Conservation (phyloP, 108 stramenopile genomes). For the Pseudonitzschia multistriata region DNA sequence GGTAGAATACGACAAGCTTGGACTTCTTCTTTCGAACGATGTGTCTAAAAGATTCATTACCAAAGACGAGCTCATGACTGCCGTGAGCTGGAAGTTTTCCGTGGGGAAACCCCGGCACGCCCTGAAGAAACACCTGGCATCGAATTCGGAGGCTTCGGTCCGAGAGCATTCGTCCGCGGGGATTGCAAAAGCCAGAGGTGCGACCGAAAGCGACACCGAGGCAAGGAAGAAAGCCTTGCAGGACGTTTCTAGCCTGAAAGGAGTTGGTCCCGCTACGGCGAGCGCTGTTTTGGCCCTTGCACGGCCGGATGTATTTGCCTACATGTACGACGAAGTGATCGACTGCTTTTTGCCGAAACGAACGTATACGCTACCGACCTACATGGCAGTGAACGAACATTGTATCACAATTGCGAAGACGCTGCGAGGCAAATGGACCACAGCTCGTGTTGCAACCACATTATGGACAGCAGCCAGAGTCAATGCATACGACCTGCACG, state of each 20-base stretch:
- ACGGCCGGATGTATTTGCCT: constrained; percentile 60
- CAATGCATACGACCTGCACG: constrained; percentile 12
- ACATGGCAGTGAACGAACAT: constrained; percentile 42
- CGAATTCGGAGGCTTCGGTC: constrained; percentile 50
- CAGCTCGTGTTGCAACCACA: constrained; percentile 53
- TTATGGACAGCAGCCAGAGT: constrained; percentile 71
- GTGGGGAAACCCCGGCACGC: constrained; percentile 73
- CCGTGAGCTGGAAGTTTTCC: constrained; percentile 77
- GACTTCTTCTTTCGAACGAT: constrained; percentile 2
- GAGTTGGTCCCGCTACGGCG: constrained; percentile 75
- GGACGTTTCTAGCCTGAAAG: constrained; percentile 49
- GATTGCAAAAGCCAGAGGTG: constrained; percentile 27
- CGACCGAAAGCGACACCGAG: constrained; percentile 1
- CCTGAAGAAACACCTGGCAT: constrained; percentile 39
- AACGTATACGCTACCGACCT: constrained; percentile 62
- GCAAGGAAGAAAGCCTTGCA: constrained; percentile 30
- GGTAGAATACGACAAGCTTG: constrained; percentile 26
- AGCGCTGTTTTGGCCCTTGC: constrained; percentile 58
- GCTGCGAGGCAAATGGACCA: constrained; percentile 50
- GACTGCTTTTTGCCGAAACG: constrained; percentile 64
- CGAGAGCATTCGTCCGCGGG: constrained; percentile 27
- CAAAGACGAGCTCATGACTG: constrained; percentile 52
- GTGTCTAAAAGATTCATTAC: constrained; percentile 37
- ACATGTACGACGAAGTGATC: constrained; percentile 86
- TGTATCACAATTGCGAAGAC: constrained; percentile 44